A percentile compares a stretch with the other conserved stretches of the same genome.
Conservation (phyloP, 495 filamentous ascomycete species). For the Podospora didyma region DNA sequence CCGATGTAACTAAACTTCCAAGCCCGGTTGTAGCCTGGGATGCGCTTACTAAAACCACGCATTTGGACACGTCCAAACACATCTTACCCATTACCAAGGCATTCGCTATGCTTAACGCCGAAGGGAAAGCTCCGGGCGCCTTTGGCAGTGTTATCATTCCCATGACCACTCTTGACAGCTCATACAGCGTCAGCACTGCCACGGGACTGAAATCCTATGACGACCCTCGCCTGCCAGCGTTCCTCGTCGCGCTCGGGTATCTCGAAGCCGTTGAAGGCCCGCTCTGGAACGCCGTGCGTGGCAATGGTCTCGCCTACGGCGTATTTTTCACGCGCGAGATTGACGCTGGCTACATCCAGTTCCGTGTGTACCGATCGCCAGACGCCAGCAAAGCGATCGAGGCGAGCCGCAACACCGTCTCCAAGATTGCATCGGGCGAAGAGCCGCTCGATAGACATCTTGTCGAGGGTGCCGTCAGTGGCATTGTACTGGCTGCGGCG, state of each 20-base stretch:
- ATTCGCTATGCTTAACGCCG: constrained; percentile 60
- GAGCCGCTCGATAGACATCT: constrained; percentile 70
- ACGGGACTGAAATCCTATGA: constrained; percentile 69
- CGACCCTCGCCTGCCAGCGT: constrained; percentile 74
- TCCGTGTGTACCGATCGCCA: constrained; percentile 83
- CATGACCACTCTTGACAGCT: constrained; percentile 91
- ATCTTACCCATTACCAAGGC: constrained; percentile 42
- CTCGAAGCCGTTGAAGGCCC: constrained; percentile 93
- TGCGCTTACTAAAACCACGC: constrained; percentile 42
- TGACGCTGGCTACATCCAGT: constrained; percentile 74
- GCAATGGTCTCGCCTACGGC: constrained; percentile 88
- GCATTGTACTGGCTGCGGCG: constrained; percentile 77
- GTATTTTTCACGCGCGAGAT: constrained; percentile 68
- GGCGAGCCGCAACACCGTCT: constrained; percentile 67
- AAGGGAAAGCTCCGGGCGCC: constrained; percentile 67
- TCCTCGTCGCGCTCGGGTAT: constrained; percentile 83
- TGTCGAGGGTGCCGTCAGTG: constrained; percentile 85
- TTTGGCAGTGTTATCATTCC: constrained; percentile 75
- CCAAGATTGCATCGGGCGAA: constrained; percentile 46
- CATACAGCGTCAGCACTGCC: constrained; percentile 72
- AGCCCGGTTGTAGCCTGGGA: constrained; percentile 86
- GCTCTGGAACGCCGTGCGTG: constrained; percentile 87
- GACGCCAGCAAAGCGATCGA: constrained; percentile 84
- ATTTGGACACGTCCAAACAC: constrained; percentile 40
- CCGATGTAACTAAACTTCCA: constrained; percentile 69